Base-by-base conservation (phyloP, 345 rosid species). In the Gossypium australe region DNA sequence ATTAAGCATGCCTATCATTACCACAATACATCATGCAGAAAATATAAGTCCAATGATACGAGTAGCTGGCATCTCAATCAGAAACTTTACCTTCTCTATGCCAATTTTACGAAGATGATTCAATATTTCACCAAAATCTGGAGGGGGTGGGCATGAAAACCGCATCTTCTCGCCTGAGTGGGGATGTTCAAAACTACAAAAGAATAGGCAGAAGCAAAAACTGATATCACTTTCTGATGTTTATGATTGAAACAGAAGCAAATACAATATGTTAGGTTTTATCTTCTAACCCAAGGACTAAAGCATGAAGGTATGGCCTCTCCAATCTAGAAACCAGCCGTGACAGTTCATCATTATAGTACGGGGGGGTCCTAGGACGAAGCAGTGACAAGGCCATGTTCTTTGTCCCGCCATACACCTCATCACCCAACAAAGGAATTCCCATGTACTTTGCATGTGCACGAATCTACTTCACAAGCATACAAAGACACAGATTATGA, bases 231-330 rank as follows among this genome's bases (percentile, higher is more conserved):
- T n/a, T 16, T 58, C 22, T 47, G 38, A 38, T 62, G 45, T 22
- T 18, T 70, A 11, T 25, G 41, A 34, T 34, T 34, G 41, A 73
- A 75, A 55, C 34, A 9, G 69, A n/a, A 59, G 7, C 11, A 11
- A 24, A 61, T 2, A 9, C n/a, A 17, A 4, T 34, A 56, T 65
- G 65, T 29, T 66, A 52, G 68, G 77, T 47, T 71, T 82, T 78
- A 78, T 67, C 61, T 9, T 78, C 88, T 84, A 53, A 95, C 98
- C 94, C 94, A 63, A 95, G 92, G 76, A 89, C 88, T 67, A 89
- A 45, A 66, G 97, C 98, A 85, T 95, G 99, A 70, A 93, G 97
- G 75, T 89, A 93, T 66, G 99, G 99, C 80, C 99, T 88, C 67
- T 93, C 93, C 72, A 95, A 71, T 83, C 67, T 79, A 11, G 97